Evolutionary conservation across 2,329 filamentous ascomycete species (phyloP).

Genomic region (Cylindrodendrum hubeiense): DNA sequence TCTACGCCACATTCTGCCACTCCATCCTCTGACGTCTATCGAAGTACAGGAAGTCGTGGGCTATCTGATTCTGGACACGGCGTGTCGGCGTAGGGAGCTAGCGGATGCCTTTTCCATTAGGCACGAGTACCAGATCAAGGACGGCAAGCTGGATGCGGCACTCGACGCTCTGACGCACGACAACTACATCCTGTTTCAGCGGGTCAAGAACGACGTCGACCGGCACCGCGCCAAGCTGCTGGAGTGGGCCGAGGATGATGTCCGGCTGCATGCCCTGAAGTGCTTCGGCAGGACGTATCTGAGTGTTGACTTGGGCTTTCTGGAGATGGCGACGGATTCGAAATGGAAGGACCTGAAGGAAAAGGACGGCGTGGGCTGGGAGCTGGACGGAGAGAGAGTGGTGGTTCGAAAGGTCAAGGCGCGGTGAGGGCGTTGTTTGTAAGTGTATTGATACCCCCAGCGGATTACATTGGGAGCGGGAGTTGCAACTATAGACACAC

Average conservation of each 20-base stretch:
- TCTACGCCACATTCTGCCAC: conserved; percentile 76
- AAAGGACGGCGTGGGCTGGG: conserved; percentile 85
- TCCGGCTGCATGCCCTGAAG: conserved; percentile 84
- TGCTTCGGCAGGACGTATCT: conserved; percentile 88
- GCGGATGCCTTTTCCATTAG: conserved; percentile 78
- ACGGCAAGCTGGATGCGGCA: conserved; percentile 76
- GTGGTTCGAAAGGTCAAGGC: conserved; percentile 75
- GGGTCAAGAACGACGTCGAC: conserved; percentile 78
- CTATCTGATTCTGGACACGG: conserved; percentile 88
- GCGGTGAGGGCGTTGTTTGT: conserved; percentile 44
- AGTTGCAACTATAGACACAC: conserved; percentile 6
- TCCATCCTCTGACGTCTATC: conserved; percentile 74
- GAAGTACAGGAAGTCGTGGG: conserved; percentile 84
- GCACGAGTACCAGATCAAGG: conserved; percentile 70
- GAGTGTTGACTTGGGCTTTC: conserved; percentile 73
- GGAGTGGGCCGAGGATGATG: conserved; percentile 81
- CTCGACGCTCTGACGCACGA: conserved; percentile 81
- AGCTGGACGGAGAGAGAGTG: conserved; percentile 78
- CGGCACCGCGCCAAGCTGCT: conserved; percentile 84
- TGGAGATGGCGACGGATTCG: conserved; percentile 76
- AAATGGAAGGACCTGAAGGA: conserved; percentile 79
- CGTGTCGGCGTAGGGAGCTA: conserved; percentile 84
- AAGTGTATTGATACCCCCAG: conserved; percentile 22
- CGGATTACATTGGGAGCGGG: conserved; percentile 15
- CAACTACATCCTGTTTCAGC: conserved; percentile 85